Conservation (phyloP, 1,284 basidiomycete species). For the Leucoagaricus sp. region DNA sequence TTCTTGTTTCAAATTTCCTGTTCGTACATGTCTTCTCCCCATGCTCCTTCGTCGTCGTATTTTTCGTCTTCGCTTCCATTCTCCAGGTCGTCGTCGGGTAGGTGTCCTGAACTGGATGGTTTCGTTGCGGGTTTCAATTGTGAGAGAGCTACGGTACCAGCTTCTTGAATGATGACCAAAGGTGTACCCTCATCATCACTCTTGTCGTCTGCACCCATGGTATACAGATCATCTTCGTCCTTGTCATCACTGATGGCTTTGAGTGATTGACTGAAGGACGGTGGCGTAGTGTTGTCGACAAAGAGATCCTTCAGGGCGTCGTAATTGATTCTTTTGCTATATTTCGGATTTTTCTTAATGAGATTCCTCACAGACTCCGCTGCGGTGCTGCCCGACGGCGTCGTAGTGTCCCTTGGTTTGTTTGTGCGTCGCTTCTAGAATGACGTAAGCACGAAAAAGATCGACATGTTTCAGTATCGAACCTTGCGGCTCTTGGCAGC, state of each 20-base stretch:
- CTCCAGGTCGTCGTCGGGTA: conserved; percentile 34
- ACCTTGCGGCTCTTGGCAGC: conserved; percentile 73
- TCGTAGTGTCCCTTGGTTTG: conserved; percentile 75
- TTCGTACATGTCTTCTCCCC: conserved; percentile 42
- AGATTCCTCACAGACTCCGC: conserved; percentile 82
- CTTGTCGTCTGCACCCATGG: conserved; percentile 41
- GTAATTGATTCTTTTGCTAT: conserved; percentile 90
- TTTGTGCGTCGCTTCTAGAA: conserved; percentile 65
- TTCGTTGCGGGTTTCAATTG: conserved; percentile 23
- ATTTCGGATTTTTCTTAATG: conserved; percentile 80
- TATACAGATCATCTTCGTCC: conserved; percentile 49
- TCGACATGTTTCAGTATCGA: conserved; percentile 45
- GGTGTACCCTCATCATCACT: conserved; percentile 43
- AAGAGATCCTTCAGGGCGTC: conserved; percentile 81
- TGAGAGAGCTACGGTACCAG: conserved; percentile 30
- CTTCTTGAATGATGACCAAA: conserved; percentile 48
- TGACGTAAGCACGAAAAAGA: conserved; percentile 24
- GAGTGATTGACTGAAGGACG: conserved; percentile 28
- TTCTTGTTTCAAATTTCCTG: conserved; percentile 34
- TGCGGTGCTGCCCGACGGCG: conserved; percentile 70
- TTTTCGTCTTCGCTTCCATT: conserved; percentile 40
- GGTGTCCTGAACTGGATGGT: conserved; percentile 27
- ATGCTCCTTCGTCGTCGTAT: conserved; percentile 35
- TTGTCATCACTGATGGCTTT: conserved; percentile 47
- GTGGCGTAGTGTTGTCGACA: conserved; percentile 42